phyloP scores from a whole-genome alignment of 2,329 filamentous ascomycete species.

The Aspergillus versicolor region DNA sequence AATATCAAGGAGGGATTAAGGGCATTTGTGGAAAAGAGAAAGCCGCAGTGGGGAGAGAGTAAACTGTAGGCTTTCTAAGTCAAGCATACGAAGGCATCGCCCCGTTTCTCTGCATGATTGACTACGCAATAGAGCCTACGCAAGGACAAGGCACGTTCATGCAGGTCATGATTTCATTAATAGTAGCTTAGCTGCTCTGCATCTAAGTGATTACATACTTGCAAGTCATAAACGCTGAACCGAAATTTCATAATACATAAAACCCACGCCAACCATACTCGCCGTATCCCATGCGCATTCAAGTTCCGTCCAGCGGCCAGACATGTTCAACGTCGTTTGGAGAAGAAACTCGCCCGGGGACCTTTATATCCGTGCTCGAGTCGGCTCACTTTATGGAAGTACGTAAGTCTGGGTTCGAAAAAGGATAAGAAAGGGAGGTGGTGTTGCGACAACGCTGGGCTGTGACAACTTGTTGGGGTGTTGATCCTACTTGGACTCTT shows the following conservation, averaged over 20 bases:
- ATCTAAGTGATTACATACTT: constrained; percentile 18
- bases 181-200: constrained; percentile 17
- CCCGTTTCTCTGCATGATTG: not conserved
- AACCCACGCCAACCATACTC: constrained; percentile 30
- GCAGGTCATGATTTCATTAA: constrained; percentile 11
- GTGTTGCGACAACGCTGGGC: not conserved
- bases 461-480: constrained; percentile 11
- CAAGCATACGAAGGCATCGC: not conserved
- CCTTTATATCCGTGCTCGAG: constrained; percentile 29
- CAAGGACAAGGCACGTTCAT: not conserved
- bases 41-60: constrained; percentile 59
- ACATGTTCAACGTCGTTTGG: constrained; percentile 21
- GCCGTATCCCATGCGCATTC: constrained; percentile 31
- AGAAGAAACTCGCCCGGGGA: constrained; percentile 14
- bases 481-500: constrained; percentile 38
- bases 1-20: constrained; percentile 73
- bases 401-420: constrained; percentile 17
- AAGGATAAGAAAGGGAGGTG: not conserved
- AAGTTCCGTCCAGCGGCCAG: constrained; percentile 26
- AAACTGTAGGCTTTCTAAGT: constrained; percentile 29
- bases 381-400: constrained; percentile 24
- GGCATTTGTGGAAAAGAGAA: constrained; percentile 75
- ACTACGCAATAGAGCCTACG: not conserved
- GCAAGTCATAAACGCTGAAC: constrained; percentile 21
- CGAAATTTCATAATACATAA: constrained; percentile 24